Percentiles rank a stretch among this genome's conserved stretches.
These are phyloP conservation scores for Fusarium denticulatum DNA, from an alignment of 2,329 filamentous ascomycete species.

Conservation along the genomic window DNA sequence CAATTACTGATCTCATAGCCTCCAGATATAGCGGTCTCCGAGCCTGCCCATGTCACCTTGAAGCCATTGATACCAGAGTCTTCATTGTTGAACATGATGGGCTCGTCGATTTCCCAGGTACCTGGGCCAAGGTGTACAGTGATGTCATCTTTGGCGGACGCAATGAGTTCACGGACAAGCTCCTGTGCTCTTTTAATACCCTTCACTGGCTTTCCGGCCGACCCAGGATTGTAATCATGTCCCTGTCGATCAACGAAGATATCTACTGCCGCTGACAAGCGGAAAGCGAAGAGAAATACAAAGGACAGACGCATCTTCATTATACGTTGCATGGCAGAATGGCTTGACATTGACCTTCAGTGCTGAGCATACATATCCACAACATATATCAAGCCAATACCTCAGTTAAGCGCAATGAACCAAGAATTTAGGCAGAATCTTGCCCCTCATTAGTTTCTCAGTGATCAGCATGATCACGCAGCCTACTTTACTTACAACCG, in stretches of 20 bases:
- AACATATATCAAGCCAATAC: not conserved
- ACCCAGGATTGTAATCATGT: not conserved
- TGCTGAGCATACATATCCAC: not conserved
- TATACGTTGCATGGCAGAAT: not conserved
- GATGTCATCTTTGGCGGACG: not conserved
- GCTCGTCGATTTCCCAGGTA: not conserved
- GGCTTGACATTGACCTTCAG: rapidly evolving
- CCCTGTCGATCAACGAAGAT: not conserved
- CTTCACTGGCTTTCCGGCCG: not conserved
- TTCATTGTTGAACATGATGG: not conserved
- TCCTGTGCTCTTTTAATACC: not conserved
- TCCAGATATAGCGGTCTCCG: not conserved
- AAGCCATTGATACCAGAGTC: not conserved
- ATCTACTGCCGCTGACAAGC: not conserved
- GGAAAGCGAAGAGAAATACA: not conserved
- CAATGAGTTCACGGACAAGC: not conserved
- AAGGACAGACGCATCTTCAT: not conserved
- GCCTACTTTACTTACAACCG: not conserved
- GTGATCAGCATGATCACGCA: not conserved
- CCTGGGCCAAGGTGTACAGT: not conserved
- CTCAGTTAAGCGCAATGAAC: no score
- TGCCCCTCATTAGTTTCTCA: not conserved
- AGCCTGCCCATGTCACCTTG: not conserved
- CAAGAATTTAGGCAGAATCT: not conserved
- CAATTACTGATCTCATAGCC: not conserved